Conservation (phyloP, 2,329 filamentous ascomycete genomes). For the Xylaria sp. region DNA sequence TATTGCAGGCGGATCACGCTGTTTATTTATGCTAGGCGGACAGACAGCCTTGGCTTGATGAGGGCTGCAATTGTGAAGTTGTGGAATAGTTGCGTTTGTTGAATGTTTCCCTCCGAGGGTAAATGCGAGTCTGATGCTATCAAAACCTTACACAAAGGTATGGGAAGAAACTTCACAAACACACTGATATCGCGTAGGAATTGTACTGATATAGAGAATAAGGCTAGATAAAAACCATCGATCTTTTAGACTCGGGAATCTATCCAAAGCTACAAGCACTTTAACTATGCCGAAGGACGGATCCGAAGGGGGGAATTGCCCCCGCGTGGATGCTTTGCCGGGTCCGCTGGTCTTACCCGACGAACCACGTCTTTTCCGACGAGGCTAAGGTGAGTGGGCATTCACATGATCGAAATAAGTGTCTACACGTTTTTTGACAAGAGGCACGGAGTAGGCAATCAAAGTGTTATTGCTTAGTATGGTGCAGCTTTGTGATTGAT, state of each 20-base stretch:
- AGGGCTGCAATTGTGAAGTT: not conserved
- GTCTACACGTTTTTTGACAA: not conserved
- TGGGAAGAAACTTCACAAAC: not conserved
- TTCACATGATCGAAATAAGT: not conserved
- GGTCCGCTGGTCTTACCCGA: slow-evolving; percentile 36
- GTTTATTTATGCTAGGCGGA: not conserved
- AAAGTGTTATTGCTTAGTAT: not conserved
- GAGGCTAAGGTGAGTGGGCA: not conserved
- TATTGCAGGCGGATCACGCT: not conserved
- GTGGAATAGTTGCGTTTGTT: not conserved
- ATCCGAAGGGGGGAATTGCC: slow-evolving; percentile 40
- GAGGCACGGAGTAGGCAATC: not conserved
- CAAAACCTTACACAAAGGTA: not conserved
- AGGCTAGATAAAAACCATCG: not conserved
- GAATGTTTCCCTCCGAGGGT: not conserved
- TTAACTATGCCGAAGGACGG: slow-evolving; percentile 44
- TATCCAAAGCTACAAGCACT: not conserved
- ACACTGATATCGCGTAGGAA: not conserved
- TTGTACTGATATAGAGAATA: not conserved
- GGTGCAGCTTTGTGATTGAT: not conserved
- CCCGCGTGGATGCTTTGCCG: slow-evolving; percentile 38
- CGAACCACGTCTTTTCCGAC: slow-evolving; percentile 22
- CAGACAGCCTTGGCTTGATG: not conserved
- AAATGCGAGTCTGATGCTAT: not conserved
- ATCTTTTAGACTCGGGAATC: not conserved